A percentile compares a stretch with the other conserved stretches of the same genome.
phyloP scores from a whole-genome alignment of 441 rosid genomes.

The Bruguiera hainesii region DNA sequence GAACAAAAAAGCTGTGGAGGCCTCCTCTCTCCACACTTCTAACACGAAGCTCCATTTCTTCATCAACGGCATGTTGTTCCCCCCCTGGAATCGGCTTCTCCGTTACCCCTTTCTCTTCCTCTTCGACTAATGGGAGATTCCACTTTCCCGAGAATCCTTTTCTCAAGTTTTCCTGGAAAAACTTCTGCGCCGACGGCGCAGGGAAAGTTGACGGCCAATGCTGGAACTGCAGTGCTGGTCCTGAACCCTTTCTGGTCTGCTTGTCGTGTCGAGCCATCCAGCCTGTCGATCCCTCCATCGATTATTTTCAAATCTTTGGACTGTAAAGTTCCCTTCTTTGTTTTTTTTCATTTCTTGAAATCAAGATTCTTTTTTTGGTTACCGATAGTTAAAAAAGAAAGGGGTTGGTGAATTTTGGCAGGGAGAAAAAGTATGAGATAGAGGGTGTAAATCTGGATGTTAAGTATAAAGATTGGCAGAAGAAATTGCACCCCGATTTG shows the following conservation, averaged over 20 bases:
- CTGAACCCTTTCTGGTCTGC: conserved; percentile 60
- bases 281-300: conserved; percentile 64
- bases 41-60: conserved; percentile 13
- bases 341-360: background rate
- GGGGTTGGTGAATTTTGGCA: conserved; percentile 14
- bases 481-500: conserved; percentile 92
- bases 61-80: conserved; percentile 16
- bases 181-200: conserved; percentile 35
- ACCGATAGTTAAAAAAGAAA: background rate
- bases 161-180: conserved; percentile 28
- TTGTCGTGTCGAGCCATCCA: conserved; percentile 69
- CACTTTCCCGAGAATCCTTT: conserved; percentile 9
- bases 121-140: background rate
- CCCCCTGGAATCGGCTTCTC: conserved; percentile 4
- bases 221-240: conserved; percentile 63
- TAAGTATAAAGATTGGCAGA: conserved; percentile 88
- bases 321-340: conserved; percentile 41
- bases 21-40: conserved; percentile 31
- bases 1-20: conserved; percentile 32
- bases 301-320: conserved; percentile 78
- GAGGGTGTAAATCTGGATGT: conserved; percentile 55
- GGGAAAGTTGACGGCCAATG: conserved; percentile 33
- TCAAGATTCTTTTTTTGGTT: background rate
- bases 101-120: background rate
- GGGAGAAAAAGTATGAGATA: conserved; percentile 64